These are phyloP conservation scores for Starmerella ratchasimensis DNA, from an alignment of 805 yeast species.

Conservation along the genomic window DNA sequence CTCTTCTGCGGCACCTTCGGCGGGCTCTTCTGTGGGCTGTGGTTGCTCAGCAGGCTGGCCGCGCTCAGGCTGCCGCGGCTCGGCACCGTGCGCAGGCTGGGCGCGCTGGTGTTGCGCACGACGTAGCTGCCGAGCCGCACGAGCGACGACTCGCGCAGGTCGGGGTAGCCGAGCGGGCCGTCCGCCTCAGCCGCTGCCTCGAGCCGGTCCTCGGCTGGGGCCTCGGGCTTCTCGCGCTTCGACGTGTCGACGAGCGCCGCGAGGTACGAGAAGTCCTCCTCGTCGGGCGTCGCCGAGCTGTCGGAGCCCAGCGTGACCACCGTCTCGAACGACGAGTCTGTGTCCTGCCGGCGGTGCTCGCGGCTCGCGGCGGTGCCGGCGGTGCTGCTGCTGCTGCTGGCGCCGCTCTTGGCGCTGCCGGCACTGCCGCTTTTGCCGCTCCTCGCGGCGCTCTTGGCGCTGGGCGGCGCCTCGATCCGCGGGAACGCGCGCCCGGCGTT, in stretches of 20 bases:
- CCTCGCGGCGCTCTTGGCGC: background rate
- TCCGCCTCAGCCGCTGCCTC: constrained; percentile 9
- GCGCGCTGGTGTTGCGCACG: constrained; percentile 10
- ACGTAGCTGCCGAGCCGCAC: constrained; percentile 24
- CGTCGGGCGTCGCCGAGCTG: constrained; percentile 10
- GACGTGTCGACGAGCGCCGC: constrained; percentile 25
- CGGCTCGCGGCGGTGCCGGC: background rate
- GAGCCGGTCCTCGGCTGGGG: too few species aligned
- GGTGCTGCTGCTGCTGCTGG: background rate
- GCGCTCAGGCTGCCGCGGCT: too few species aligned
- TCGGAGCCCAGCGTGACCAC: constrained; percentile 6
- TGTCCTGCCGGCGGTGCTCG: constrained; percentile 6
- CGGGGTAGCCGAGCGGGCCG: constrained; percentile 21
- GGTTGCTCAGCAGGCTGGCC: too few species aligned
- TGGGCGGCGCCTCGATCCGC: constrained; percentile 4
- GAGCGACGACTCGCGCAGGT: constrained; percentile 25
- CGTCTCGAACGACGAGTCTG: constrained; percentile 11
- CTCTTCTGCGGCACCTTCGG: constrained; percentile 1
- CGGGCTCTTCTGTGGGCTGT: constrained; percentile 1
- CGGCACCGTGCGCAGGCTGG: too few species aligned
- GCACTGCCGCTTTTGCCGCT: background rate
- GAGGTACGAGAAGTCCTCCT: constrained; percentile 25
- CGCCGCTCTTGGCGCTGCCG: background rate
- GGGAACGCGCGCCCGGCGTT: constrained; percentile 20
- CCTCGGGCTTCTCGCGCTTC: constrained; percentile 10